phyloP scores from a whole-genome alignment of 352 stramenopile species.

The Pythium phragmitis region DNA sequence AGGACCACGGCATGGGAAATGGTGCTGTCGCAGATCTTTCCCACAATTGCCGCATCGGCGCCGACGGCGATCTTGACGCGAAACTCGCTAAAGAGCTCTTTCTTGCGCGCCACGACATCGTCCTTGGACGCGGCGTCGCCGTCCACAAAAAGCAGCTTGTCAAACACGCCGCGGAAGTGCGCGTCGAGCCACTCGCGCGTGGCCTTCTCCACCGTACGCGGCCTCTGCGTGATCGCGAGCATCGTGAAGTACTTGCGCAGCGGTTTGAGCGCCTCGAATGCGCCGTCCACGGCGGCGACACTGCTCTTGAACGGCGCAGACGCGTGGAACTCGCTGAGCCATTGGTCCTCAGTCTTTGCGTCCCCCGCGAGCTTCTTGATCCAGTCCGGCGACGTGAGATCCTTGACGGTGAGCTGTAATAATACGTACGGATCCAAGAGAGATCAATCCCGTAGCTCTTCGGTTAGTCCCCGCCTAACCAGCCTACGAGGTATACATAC shows the following conservation, averaged over 20 bases:
- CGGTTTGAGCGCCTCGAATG: slow-evolving; percentile 44
- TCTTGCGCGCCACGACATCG: slow-evolving; percentile 48
- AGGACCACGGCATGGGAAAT: slow-evolving; percentile 41
- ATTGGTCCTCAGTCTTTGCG: slow-evolving; percentile 32
- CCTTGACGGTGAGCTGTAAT: slow-evolving; percentile 31
- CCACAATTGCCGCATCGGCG: slow-evolving; percentile 35
- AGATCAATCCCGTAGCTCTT: neutral
- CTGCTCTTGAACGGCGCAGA: slow-evolving; percentile 45
- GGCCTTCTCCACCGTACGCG: slow-evolving; percentile 56
- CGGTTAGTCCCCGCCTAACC: neutral
- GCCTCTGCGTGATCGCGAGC: slow-evolving; percentile 56
- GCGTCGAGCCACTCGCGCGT: slow-evolving; percentile 75
- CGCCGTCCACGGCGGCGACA: slow-evolving; percentile 32
- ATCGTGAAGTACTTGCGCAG: slow-evolving; percentile 67
- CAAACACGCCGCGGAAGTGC: slow-evolving; percentile 62
- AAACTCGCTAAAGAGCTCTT: slow-evolving; percentile 59
- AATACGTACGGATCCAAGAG: neutral
- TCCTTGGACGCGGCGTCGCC: slow-evolving; percentile 31
- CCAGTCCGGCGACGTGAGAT: slow-evolving; percentile 35
- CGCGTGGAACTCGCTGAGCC: slow-evolving; percentile 42
- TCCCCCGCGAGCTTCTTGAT: slow-evolving; percentile 28
- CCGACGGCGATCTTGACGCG: slow-evolving; percentile 61
- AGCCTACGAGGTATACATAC: slow-evolving; percentile 23
- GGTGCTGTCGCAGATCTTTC: slow-evolving; percentile 26
- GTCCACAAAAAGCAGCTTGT: slow-evolving; percentile 75